These are phyloP conservation scores for Umbilicus rupestris DNA, from an alignment of 164 flowering plant species.

Conservation along the genomic window DNA sequence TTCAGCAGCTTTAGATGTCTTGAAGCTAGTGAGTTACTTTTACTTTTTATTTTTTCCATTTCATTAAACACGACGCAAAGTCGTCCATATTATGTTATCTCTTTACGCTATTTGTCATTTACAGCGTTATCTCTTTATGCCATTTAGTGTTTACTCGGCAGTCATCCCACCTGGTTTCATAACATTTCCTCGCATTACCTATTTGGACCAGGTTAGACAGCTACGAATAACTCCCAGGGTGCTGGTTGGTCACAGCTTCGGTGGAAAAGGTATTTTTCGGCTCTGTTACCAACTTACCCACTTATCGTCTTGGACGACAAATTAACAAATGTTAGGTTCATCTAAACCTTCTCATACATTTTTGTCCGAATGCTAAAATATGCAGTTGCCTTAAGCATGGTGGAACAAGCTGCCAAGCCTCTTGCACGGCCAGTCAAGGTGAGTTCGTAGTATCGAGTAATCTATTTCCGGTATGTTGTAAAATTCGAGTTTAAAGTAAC, in stretches of 20 bases:
- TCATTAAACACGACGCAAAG: neutral
- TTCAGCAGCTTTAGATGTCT: constrained; percentile 81
- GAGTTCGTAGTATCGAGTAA: constrained; percentile 14
- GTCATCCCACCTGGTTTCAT: too few relatives aligned
- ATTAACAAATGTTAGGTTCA: neutral
- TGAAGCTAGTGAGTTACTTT: constrained; percentile 62
- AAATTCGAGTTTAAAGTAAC: neutral
- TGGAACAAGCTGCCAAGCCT: constrained; percentile 95
- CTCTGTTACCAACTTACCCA: neutral
- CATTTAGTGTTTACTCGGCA: too few relatives aligned
- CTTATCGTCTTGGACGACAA: neutral
- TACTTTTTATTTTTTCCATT: neutral
- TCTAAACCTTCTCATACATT: neutral
- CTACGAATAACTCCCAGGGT: constrained; percentile 79
- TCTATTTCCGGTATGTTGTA: neutral
- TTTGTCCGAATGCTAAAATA: constrained; percentile 5
- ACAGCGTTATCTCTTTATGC: too few relatives aligned
- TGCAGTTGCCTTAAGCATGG: constrained; percentile 96
- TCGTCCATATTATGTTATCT: neutral
- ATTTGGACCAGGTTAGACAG: constrained; percentile 48
- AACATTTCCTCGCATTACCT: constrained; percentile 1
- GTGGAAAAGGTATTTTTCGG: constrained; percentile 74
- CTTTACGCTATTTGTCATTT: too few relatives aligned
- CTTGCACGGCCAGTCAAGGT: constrained; percentile 92
- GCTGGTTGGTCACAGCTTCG: constrained; percentile 94